Evolutionary conservation across 768 basidiomycete species (phyloP), one percentile per base, ranked within the genome.

Genomic region (Amanita inopinata): DNA sequence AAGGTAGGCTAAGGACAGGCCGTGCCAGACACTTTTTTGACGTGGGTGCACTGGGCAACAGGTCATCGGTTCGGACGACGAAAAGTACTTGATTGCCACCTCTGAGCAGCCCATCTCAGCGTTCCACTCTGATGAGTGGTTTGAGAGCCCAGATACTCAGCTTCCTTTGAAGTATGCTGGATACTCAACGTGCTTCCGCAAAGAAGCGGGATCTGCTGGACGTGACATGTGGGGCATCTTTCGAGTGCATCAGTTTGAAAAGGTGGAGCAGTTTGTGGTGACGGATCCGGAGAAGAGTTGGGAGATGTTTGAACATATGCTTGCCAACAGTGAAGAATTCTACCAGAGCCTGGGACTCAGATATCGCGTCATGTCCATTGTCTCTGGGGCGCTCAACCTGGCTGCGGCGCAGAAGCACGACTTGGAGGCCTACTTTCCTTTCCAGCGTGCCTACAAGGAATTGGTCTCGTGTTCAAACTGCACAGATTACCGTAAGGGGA

Each of bases 161-260:
- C 80, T 99, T n/a, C 96, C 96, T 1, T 73, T 96, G 57, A 73
- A 74, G 65, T 96, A 85, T 54, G 86, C 86, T 0, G 84, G 85
- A 15, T 88, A 83, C 61, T 88, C 83, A 55, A 98, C 94, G 11
- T 98, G 94, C 62, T 99, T 99, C 83, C 82, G 96, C 20, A 98
- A 98, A 65, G 96, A 99, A 67, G 96, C 96, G 2, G 96, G 96
- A 24, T 86, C 91, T 2, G 91, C 91, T 5, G 96, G 96, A 3
- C 83, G 91, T 43, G 96, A 99, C 53, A 97, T 94, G 73, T 97
- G 96, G 92, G 96, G 96, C 45, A 97, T 98, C 63, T 99, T 99
- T 80, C 88, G 96, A 17, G 94, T 99, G 42, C 96, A 99, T 59
- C 96, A 99, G 63, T 99, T 99, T 51, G 96, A 99, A 66, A 99